A percentile compares a stretch with the other conserved stretches of the same genome.
Conservation (phyloP, 495 filamentous ascomycete genomes). For the Margaritispora aquatica region DNA sequence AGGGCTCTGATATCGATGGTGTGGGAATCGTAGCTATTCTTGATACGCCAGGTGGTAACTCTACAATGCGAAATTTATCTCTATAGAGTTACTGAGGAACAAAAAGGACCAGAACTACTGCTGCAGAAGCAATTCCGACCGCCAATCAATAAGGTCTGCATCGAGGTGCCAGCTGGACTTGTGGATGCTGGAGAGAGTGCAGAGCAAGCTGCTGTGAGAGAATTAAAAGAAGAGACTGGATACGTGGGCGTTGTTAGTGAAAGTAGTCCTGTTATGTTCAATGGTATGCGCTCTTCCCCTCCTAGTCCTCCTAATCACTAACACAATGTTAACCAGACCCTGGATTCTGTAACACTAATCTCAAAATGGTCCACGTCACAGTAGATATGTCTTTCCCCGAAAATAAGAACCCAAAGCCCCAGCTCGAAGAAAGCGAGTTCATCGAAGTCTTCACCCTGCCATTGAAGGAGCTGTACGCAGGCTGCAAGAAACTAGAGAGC, state of each 20-base stretch:
- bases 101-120: conserved; percentile 60
- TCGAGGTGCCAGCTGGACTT: conserved; percentile 83
- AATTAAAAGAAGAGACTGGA: conserved; percentile 91
- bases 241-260: conserved; percentile 67
- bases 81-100: not conserved
- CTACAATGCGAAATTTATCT: not conserved
- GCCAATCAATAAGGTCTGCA: conserved; percentile 67
- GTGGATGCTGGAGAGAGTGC: conserved; percentile 77
- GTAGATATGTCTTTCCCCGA: conserved; percentile 67
- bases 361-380: conserved; percentile 74
- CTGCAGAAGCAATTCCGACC: conserved; percentile 88
- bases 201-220: conserved; percentile 75
- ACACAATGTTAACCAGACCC: conserved; percentile 35
- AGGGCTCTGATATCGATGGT: conserved; percentile 68
- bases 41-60: conserved; percentile 51
- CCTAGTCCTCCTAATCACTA: not conserved
- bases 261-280: conserved; percentile 76
- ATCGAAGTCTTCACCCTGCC: conserved; percentile 79
- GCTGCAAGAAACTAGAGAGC: conserved; percentile 61
- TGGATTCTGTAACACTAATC: conserved; percentile 86
- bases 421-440: conserved; percentile 84
- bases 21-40: conserved; percentile 89
- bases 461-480: conserved; percentile 56
- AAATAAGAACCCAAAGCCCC: conserved; percentile 60
- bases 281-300: conserved; percentile 45